These are phyloP conservation scores for Skeletonema costatum DNA, from an alignment of 108 stramenopile species.

Conservation along the genomic window DNA sequence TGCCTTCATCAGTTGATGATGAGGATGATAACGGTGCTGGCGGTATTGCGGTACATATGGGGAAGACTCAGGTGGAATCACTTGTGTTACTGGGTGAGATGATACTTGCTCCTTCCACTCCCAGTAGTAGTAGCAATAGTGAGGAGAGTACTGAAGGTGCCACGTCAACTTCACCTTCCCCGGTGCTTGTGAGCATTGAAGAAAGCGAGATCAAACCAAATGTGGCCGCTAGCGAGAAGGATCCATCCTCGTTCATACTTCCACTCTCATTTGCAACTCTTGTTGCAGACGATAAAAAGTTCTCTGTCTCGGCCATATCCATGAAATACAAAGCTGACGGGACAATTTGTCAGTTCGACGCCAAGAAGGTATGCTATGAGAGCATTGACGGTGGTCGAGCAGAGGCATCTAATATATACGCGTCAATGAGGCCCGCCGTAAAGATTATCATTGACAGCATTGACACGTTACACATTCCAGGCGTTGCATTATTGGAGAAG, in stretches of 20 bases:
- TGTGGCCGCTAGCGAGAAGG: background rate
- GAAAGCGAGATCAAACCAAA: background rate
- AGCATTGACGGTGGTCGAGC: conserved; percentile 17
- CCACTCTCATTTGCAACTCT: conserved; percentile 35
- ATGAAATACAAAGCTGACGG: conserved; percentile 31
- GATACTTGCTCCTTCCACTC: conserved; percentile 33
- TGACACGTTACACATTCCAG: conserved; percentile 21
- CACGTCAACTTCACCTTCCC: background rate
- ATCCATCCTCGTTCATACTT: conserved; percentile 34
- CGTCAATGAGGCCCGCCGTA: conserved; percentile 19
- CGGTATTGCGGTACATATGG: conserved; percentile 30
- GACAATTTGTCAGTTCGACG: conserved; percentile 20
- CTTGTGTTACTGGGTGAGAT: conserved; percentile 25
- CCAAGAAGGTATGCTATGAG: conserved; percentile 13
- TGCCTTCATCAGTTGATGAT: conserved; percentile 8
- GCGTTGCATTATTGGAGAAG: conserved; percentile 12
- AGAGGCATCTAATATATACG: background rate
- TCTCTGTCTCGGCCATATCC: conserved; percentile 1
- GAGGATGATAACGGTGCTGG: conserved; percentile 10
- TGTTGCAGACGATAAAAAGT: conserved; percentile 25
- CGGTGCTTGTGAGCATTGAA: background rate
- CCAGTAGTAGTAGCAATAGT: background rate
- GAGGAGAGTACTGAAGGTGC: background rate
- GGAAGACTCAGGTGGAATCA: conserved; percentile 27
- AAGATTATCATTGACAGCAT: conserved; percentile 22